Evolutionary conservation across 257 asterid genomes (phyloP).

Genomic region (Dorcoceras hygrometricum): DNA sequence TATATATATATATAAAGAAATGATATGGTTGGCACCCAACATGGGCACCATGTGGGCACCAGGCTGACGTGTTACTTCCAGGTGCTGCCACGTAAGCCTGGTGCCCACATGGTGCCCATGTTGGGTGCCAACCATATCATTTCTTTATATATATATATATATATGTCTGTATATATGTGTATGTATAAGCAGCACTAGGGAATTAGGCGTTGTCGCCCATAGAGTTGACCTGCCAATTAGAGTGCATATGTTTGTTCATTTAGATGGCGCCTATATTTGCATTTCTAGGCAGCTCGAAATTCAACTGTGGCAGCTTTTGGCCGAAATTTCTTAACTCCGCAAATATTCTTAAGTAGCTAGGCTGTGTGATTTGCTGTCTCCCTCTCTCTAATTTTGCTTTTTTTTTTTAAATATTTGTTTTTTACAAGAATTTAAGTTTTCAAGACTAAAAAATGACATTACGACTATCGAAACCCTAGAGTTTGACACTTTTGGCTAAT

Average conservation of each 20-base stretch:
- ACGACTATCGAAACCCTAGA: not conserved
- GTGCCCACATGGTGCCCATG: too few species aligned
- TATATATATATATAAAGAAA: too few species aligned
- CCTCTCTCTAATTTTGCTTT: not conserved
- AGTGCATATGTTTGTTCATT: constrained; percentile 22
- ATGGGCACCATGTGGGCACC: too few species aligned
- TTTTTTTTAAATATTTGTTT: too few species aligned
- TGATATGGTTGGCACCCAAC: too few species aligned
- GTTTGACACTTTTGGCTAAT: not conserved
- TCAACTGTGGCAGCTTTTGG: not conserved
- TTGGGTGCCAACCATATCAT: too few species aligned
- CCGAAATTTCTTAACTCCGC: constrained; percentile 10
- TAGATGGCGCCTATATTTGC: constrained; percentile 11
- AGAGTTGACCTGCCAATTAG: constrained; percentile 45
- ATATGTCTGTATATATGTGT: not conserved
- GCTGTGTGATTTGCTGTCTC: not conserved
- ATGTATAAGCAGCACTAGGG: not conserved
- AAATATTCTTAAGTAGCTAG: not conserved
- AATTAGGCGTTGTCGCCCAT: not conserved
- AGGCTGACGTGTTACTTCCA: too few species aligned
- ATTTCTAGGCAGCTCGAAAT: not conserved
- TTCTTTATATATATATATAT: too few species aligned
- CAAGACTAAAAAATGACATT: not conserved
- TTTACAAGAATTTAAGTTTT: too few species aligned
- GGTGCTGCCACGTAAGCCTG: too few species aligned